These are phyloP conservation scores for Byssochlamys sp. DNA, from an alignment of 2,329 filamentous ascomycete genomes.

Conservation along the genomic window DNA sequence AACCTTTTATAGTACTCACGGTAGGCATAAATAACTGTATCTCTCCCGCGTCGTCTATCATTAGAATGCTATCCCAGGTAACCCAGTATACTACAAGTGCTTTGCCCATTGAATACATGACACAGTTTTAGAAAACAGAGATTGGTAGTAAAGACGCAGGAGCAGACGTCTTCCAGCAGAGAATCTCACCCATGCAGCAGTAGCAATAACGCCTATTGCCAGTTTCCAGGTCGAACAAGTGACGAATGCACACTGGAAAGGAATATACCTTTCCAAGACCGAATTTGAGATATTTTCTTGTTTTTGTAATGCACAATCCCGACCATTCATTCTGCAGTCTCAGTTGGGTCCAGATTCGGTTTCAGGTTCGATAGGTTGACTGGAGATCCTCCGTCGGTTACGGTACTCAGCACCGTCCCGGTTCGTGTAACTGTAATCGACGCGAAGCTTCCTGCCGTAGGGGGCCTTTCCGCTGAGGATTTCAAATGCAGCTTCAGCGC, in stretches of 20 bases:
- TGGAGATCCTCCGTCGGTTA: background rate
- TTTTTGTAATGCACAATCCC: background rate
- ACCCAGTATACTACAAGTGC: background rate
- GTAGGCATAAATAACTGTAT: background rate
- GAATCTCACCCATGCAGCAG: background rate
- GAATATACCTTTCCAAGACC: background rate
- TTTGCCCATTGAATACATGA: background rate
- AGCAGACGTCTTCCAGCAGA: background rate
- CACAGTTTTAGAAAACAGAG: background rate
- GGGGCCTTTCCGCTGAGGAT: slow-evolving; percentile 48
- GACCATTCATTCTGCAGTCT: background rate
- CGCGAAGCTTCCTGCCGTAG: slow-evolving; percentile 55
- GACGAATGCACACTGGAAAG: background rate
- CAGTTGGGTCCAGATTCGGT: background rate
- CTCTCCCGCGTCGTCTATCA: background rate
- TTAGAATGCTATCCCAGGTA: background rate
- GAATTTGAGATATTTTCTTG: background rate
- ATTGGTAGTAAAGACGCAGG: background rate
- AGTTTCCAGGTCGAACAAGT: background rate
- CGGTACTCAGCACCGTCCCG: slow-evolving; percentile 1
- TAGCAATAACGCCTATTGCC: background rate
- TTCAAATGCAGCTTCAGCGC: slow-evolving; percentile 53
- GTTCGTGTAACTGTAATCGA: slow-evolving; percentile 50
- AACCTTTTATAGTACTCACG: background rate
- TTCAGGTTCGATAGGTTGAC: background rate